Base-by-base conservation (phyloP, 75 land plant genomes). In the Picea sitchensis region DNA sequence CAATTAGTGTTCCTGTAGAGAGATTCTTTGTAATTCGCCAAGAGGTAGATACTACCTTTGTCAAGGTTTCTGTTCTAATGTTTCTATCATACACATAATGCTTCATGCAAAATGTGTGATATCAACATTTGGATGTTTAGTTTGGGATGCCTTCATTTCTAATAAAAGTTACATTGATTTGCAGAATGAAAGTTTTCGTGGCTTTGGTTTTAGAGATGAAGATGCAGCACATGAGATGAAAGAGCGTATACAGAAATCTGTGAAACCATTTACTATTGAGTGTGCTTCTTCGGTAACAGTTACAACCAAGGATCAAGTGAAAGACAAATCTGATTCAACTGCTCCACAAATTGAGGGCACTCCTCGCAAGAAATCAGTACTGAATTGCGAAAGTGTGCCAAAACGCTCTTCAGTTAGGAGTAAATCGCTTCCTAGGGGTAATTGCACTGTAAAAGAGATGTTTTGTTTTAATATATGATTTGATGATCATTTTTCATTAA, bases 11-110 rank as follows among this genome's bases (percentile, higher is more conserved):
- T 62, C 71, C 77, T 17, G 77, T 56, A 47, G 76, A 85, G 36
- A 80, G 80, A 14, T 85, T 85, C 78, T 85, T 85, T 82, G 87
- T 82, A 61, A 82, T 85, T 36, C 87, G 87, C 30, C 81, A 78
- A 38, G 87, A 85, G 84, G 87, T 85, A 20, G 31, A 32, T 62
- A 15, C 15, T 60, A 30, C 26, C 23, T 20, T 51, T 71, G 18
- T 69, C 30, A 44, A 12, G 72, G 57, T 71, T 73, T 73, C 7
- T 73, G 11, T 51, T 51, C 1, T 8, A 51, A 51, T 51, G 54
- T 51, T 51, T 51, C 54, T 51, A 41, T 4, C 44, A 41, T 51
- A 51, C 54, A 51, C 12, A 51, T 51, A 51, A 51, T 51, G 56
- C 56, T 9, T 12, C 56, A 51, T 51, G 56, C 11, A 9, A 51